Conservation (phyloP, 257 asterid species). For the Oldenlandia corymbosa region DNA sequence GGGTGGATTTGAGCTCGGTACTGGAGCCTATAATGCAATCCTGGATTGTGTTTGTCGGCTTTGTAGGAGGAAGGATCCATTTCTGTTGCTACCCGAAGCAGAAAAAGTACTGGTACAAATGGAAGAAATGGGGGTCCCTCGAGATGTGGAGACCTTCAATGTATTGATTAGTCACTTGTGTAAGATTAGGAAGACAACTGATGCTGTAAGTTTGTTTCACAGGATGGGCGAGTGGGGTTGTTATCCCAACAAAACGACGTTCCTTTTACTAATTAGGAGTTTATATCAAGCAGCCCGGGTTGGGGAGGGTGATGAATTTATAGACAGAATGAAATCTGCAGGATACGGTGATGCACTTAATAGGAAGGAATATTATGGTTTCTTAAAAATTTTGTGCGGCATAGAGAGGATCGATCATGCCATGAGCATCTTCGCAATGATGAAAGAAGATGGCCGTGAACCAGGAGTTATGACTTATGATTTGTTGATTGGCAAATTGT, state of each 20-base stretch:
- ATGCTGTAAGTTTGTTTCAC: constrained; percentile 51
- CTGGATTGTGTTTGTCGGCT: constrained; percentile 80
- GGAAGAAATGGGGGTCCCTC: constrained; percentile 82
- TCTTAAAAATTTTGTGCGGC: constrained; percentile 76
- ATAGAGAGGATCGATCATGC: constrained; percentile 91
- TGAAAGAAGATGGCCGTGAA: constrained; percentile 71
- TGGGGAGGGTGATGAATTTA: constrained; percentile 93
- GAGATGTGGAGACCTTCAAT: constrained; percentile 79
- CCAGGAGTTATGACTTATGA: constrained; percentile 79
- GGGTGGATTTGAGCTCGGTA: constrained; percentile 78
- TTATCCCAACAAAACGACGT: constrained; percentile 57
- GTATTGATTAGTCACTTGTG: constrained; percentile 71
- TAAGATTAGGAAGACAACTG: constrained; percentile 70
- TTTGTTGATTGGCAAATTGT: constrained; percentile 68
- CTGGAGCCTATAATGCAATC: constrained; percentile 57
- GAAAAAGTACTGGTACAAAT: constrained; percentile 56
- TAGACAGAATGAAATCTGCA: constrained; percentile 88
- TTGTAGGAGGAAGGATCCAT: constrained; percentile 86
- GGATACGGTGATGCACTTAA: constrained; percentile 61
- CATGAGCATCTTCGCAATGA: constrained; percentile 55
- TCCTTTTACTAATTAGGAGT: constrained; percentile 64
- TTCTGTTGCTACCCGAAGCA: constrained; percentile 52
- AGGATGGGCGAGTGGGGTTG: constrained; percentile 86
- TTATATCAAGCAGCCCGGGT: constrained; percentile 84
- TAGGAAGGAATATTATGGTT: constrained; percentile 67